Evolutionary conservation across 208 protist species (phyloP), one percentile per base, ranked within the genome.

Genomic region (Kentomonas sorsogonicus): DNA sequence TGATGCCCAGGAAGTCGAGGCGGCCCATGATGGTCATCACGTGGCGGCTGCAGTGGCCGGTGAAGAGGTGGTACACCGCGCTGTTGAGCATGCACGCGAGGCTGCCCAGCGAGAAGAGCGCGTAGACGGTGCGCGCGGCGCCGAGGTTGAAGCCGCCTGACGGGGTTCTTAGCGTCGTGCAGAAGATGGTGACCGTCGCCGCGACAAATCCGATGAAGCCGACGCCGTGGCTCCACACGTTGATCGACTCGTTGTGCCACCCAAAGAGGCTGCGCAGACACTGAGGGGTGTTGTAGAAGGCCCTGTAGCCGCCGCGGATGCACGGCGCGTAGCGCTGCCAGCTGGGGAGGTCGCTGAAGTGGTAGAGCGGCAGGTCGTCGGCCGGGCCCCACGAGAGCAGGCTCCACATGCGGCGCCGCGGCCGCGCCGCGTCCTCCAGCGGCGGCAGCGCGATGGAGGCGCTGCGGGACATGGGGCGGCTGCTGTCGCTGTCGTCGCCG

Each of bases 231-330:
- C 78, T 83, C 83, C 82, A 93, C 18, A 95, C 66, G 55, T 95
- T 95, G 40, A 91, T 53, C 18, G 85, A 85, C 55, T 95, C 89
- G 66, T 95, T 95, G 71, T 95, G 89, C 66, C 86, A 61, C 16
- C 66, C 55, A 45, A 90, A 70, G 1, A 93, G 45, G 33, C 86
- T 93, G 3, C 60, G 53, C 16, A 93, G n/a, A 34, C 72, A 80
- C 68, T 69, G 65, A 16, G 20, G 22, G 0, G 75, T 79, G 0
- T 66, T 74, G 63, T 93, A 93, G 58, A 80, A 76, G 41, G 72
- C 71, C 15, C 86, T 72, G 69, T 93, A 93, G 27, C 79, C 72
- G 0, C 53, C 59, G 1, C 68, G 54, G 29, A 93, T 83, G 67
- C 73, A 83, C 5, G 36, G 1, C 64, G 85, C 85, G 44, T 81